phyloP scores from a whole-genome alignment of 345 rosid species.

The Noccaea bulbosa region DNA sequence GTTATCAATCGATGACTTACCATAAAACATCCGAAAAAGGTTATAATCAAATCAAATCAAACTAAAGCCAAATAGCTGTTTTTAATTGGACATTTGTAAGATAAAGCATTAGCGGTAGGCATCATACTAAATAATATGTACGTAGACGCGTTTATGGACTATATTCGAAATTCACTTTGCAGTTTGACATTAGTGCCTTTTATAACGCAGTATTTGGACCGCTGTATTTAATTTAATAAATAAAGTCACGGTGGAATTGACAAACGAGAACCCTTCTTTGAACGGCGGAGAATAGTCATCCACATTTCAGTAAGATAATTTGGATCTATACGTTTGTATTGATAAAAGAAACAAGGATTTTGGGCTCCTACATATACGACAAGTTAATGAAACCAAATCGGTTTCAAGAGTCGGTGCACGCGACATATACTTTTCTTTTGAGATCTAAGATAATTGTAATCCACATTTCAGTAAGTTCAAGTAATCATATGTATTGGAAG shows the following conservation, averaged over 20 bases:
- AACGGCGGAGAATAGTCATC: conserved; percentile 12
- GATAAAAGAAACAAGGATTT: no score
- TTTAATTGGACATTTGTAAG: no score
- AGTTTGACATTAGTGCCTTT: conserved; percentile 1
- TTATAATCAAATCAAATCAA: no score
- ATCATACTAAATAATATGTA: background rate
- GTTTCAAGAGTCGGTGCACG: conserved; percentile 6
- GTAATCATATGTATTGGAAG: background rate
- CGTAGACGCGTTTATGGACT: background rate
- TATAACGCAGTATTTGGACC: background rate
- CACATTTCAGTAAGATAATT: no score
- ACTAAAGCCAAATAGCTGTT: no score
- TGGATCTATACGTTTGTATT: no score
- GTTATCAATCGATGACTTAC: no score
- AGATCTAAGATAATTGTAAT: background rate
- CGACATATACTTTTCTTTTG: background rate
- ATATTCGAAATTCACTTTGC: background rate
- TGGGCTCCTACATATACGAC: background rate
- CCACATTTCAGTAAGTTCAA: background rate
- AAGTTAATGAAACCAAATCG: conserved; percentile 3
- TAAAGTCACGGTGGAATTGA: background rate
- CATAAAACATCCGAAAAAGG: no score
- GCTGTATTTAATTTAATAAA: background rate
- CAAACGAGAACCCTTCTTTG: conserved; percentile 12
- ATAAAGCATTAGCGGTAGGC: background rate